Evolutionary conservation across 2,329 filamentous ascomycete genomes (phyloP), one percentile per base, ranked within the genome.

Genomic region (Macrophomina pseudophaseolina): DNA sequence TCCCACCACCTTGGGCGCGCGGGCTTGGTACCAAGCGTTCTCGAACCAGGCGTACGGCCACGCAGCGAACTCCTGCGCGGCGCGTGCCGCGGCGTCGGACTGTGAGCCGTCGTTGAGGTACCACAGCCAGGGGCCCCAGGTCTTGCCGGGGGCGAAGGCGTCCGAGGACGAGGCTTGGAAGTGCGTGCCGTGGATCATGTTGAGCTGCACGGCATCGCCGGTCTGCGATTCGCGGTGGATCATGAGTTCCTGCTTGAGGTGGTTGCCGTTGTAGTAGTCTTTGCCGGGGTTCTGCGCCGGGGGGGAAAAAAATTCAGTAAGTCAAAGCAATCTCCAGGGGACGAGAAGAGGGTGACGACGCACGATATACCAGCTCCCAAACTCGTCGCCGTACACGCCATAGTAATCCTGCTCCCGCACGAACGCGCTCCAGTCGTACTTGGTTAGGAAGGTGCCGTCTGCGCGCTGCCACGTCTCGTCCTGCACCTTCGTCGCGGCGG

Each of bases 141-240:
- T 69, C 62, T 78, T 78, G 33, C 74, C 74, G 33, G 78, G 76
- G 0, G 80, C 75, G 64, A 82, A 80, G 2, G 71, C 74, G 63
- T 81, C 80, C n/a, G 70, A 72, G 46, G 76, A 75, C 0, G 73
- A 75, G 4, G 76, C 78, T 69, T 77, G 75, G 70, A 82, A 83
- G 70, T 83, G 81, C 0, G 83, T 85, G 40, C 84, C 84, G 69
- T 86, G 83, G 40, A 86, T 78, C 81, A 86, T 84, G 71, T 86
- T 86, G 44, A 86, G 74, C 68, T 85, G 82, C 2, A 86, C 83
- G 1, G 79, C 78, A 67, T 86, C 84, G 5, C 84, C 84, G 0
- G 83, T 84, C 5, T 75, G 69, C 3, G 79, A 83, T 70, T 86
- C 83, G 5, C 84, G 80, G 68, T 85, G 84, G 3, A 85, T 46